phyloP scores from a whole-genome alignment of 768 basidiomycete species.

The Trametes cubensis region DNA sequence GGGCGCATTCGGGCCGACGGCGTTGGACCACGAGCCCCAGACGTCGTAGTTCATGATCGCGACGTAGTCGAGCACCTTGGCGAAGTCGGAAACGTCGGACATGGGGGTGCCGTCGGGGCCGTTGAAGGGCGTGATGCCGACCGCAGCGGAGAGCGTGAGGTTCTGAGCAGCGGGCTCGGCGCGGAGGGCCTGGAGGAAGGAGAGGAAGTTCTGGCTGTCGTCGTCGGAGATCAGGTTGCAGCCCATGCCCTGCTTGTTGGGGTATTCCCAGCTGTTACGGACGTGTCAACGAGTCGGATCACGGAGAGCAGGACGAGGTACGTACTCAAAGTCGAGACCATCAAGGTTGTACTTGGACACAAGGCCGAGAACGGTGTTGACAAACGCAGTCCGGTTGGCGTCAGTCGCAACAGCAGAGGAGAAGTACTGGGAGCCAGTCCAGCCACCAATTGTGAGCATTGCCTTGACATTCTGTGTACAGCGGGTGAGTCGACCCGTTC shows the following conservation, averaged over 20 bases:
- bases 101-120: conserved; percentile 57
- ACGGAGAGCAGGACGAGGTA: neutral
- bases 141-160: conserved; percentile 60
- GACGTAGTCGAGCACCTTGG: conserved; percentile 67
- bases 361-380: conserved; percentile 56
- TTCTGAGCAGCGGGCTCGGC: conserved; percentile 49
- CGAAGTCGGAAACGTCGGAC: conserved; percentile 72
- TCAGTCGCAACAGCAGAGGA: conserved; percentile 61
- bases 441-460: conserved; percentile 67
- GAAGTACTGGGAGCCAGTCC: conserved; percentile 65
- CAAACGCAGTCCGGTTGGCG: conserved; percentile 62
- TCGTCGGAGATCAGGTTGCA: conserved; percentile 60
- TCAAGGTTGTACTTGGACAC: conserved; percentile 54
- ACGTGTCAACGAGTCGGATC: neutral
- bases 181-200: conserved; percentile 73
- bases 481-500: too few species aligned
- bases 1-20: conserved; percentile 86
- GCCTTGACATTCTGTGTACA: conserved; percentile 54
- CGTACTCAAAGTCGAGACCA: conserved; percentile 51
- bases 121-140: conserved; percentile 50
- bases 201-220: conserved; percentile 79
- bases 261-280: conserved; percentile 80
- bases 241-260: conserved; percentile 62
- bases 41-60: conserved; percentile 74
- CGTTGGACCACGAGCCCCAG: conserved; percentile 49